Base-by-base conservation (phyloP, 176 grass and related monocot genomes). In the Musa itinerans region DNA sequence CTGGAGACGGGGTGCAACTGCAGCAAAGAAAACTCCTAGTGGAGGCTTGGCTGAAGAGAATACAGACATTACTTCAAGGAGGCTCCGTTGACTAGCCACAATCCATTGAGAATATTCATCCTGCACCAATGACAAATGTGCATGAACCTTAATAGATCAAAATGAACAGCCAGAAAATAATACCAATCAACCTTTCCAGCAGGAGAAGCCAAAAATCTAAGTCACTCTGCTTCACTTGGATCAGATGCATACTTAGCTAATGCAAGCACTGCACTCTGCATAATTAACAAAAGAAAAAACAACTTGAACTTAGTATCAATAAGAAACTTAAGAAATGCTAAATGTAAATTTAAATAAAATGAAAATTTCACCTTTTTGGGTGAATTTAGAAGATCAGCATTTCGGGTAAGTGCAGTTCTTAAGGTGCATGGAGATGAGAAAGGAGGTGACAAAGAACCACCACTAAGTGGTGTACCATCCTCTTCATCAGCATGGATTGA, bases 51-150 rank as follows among this genome's bases (percentile, higher is more conserved):
- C 81, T 20, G 90, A 93, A 83, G 87, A 87, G 79, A 97, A 97
- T 69, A 88, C 83, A 53, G 79, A 70, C 90, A 97, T 92, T 67
- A 93, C 75, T 83, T 97, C 90, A 63, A 97, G 73, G 27, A 97
- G 71, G 71, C 87, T 97, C 74, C 93, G 92, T 53, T 97, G 93
- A 71, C 79, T 90, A 57, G 75, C 79, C 49, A 97, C 90, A 73
- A 97, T 84, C 93, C 93, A 97, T 75, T 93, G 87, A 74, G 89
- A 86, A n/a, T 93, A 97, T 80, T 97, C 90, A 85, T 97, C 93
- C 93, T 97, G 72, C 65, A 84, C 75, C 57, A 63, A 63, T 57
- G 14, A 70, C 70, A 55, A 78, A 72, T 26, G 54, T 7, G 23
- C 8, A 16, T 27, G 26, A 27, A 27, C 26, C 26, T 27, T 27